Base-by-base conservation (phyloP, 331 rosid genomes). In the Cydonia oblonga region DNA sequence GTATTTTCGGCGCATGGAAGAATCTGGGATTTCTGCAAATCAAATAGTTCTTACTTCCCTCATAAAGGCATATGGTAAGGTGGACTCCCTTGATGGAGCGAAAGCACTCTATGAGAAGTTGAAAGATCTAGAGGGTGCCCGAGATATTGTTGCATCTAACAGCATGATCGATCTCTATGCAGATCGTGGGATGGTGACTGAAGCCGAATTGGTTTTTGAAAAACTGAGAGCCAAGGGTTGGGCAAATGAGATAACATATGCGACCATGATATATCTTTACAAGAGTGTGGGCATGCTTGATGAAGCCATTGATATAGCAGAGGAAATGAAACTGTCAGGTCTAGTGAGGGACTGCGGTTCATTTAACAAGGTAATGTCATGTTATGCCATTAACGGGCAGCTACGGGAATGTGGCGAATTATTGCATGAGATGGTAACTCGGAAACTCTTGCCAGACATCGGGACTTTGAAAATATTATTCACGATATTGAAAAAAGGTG, bases 281-380 rank as follows among this genome's bases (percentile, higher is more conserved):
- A 90, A 83, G 85, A 87, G 76, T 59, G 66, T 87, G 26, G 95
- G 89, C 69, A 71, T 81, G 89, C 72, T 91, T 19, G 92, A 91
- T 9, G 89, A 86, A 71, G 97, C 96, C 78, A 81, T 86, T 53
- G 86, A 87, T 78, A 56, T 93, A 67, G 98, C 92, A 3, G 97
- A 89, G 81, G 96, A 90, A 81, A 89, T 93, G 98, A 87, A 85
- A 76, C 79, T 69, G 33, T 81, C 83, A 4, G 97, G 96, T 62
- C 82, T 93, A 69, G 75, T 93, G 62, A 83, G 75, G 75, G 96
- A 93, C 65, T 85, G 90, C 69, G 73, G 75, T 77, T 89, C 98
- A 66, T 93, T 60, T 80, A 87, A 88, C 65, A 84, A 81, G 86
- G 95, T 89, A 69, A 74, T 93, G 82, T 81, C 78, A 15, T 87